These are phyloP conservation scores for Pisolithus tinctorius DNA, from an alignment of 768 basidiomycete genomes.

Conservation along the genomic window DNA sequence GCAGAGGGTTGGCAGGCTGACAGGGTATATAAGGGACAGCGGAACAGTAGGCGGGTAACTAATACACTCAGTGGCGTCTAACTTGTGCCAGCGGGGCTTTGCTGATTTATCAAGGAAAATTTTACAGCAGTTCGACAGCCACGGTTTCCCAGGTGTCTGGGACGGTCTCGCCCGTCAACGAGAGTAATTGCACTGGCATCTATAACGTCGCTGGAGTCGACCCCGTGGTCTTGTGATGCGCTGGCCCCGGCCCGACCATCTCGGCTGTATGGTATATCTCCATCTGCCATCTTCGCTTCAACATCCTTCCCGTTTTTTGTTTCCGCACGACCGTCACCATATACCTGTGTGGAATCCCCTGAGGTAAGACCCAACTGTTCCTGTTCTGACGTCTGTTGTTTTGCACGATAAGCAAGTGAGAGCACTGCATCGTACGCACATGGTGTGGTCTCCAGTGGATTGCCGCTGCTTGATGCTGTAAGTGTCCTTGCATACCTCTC, in stretches of 20 bases:
- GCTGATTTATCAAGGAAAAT: neutral
- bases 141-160: slow-evolving; percentile 12
- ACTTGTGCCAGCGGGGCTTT: neutral
- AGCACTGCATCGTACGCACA: slow-evolving; percentile 2
- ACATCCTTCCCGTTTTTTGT: neutral
- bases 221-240: slow-evolving; percentile 19
- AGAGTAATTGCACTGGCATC: slow-evolving; percentile 21
- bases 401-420: too few relatives aligned
- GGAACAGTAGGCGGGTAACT: neutral
- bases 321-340: neutral
- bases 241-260: slow-evolving; percentile 9
- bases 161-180: slow-evolving; percentile 10
- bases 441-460: neutral
- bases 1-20: neutral
- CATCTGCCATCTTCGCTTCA: slow-evolving; percentile 2
- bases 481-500: neutral
- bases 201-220: slow-evolving; percentile 14
- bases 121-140: slow-evolving; percentile 5
- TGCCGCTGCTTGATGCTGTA: neutral
- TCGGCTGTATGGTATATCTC: slow-evolving; percentile 6
- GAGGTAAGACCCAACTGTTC: too few relatives aligned
- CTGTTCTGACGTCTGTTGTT: too few relatives aligned
- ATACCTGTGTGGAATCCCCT: too few relatives aligned
- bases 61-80: too few relatives aligned
- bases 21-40: neutral